Evolutionary conservation across 2,329 filamentous ascomycete species (phyloP).

Genomic region (Penicillium palitans): DNA sequence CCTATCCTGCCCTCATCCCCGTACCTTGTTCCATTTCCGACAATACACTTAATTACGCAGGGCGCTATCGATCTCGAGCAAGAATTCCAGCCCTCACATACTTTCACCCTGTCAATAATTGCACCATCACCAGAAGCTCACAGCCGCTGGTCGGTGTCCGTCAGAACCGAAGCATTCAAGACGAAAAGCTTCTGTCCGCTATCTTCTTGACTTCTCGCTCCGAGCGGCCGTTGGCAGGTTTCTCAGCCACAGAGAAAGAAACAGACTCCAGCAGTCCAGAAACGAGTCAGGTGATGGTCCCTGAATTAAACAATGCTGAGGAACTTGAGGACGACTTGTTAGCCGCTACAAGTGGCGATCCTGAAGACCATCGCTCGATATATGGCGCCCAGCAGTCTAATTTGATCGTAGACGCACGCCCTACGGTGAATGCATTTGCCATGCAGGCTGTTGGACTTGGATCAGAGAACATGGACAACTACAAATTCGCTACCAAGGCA

Average conservation of each 20-base stretch:
- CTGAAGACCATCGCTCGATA: conserved; percentile 64
- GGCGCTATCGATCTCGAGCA: conserved; percentile 80
- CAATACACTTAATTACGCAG: conserved; percentile 91
- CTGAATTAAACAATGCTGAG: conserved; percentile 63
- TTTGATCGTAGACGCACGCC: conserved; percentile 91
- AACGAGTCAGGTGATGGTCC: conserved; percentile 41
- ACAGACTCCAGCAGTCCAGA: conserved; percentile 48
- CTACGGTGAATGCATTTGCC: conserved; percentile 88
- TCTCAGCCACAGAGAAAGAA: conserved; percentile 44
- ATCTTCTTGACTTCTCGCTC: conserved; percentile 77
- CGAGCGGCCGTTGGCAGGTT: conserved; percentile 44
- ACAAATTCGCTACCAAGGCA: conserved; percentile 84
- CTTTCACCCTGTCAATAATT: conserved; percentile 95
- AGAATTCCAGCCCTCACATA: conserved; percentile 90
- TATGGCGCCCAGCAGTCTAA: conserved; percentile 94
- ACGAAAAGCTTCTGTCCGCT: conserved; percentile 87
- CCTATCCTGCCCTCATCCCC: conserved; percentile 81
- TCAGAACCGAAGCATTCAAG: conserved; percentile 87
- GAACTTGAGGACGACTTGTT: conserved; percentile 69
- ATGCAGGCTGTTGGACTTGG: conserved; percentile 93
- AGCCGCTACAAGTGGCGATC: conserved; percentile 54
- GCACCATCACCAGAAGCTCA: conserved; percentile 91
- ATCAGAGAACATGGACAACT: conserved; percentile 97
- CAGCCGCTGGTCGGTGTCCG: conserved; percentile 86
- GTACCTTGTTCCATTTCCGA: conserved; percentile 93